Percentiles rank a stretch among this genome's conserved stretches.
phyloP scores from a whole-genome alignment of 2,329 filamentous ascomycete genomes.

The Pyrenochaeta sp. region DNA sequence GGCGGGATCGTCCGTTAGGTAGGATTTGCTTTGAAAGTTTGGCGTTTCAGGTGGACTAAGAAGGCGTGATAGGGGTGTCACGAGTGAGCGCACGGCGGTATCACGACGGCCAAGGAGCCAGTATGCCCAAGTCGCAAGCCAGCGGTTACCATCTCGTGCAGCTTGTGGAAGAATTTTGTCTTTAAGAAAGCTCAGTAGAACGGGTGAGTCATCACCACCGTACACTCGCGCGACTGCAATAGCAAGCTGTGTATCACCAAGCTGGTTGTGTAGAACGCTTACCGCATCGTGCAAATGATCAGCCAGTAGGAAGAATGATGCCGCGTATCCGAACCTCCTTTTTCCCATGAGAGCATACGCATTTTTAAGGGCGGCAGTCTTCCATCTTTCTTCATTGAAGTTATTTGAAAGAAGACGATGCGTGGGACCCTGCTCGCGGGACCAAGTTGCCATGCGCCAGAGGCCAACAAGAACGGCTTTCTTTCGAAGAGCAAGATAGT shows the following conservation, averaged over 20 bases:
- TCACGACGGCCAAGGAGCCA: constrained; percentile 86
- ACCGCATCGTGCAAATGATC: constrained; percentile 86
- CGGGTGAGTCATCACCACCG: constrained; percentile 80
- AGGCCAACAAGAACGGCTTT: constrained; percentile 89
- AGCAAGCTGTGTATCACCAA: constrained; percentile 88
- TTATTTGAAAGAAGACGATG: constrained; percentile 86
- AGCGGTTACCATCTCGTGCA: constrained; percentile 83
- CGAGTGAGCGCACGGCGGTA: constrained; percentile 82
- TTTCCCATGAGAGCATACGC: constrained; percentile 94
- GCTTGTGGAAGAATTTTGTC: constrained; percentile 82
- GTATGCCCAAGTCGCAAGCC: constrained; percentile 95
- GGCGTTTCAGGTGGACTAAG: constrained; percentile 73
- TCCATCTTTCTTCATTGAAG: constrained; percentile 87
- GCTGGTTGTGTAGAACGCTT: constrained; percentile 83
- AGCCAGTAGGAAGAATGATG: constrained; percentile 92
- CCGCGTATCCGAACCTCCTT: constrained; percentile 91
- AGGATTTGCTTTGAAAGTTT: constrained; percentile 77
- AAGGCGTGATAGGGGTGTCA: constrained; percentile 80
- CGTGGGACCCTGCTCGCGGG: constrained; percentile 84
- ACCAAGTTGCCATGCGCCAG: constrained; percentile 94
- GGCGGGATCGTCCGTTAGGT: constrained; percentile 89
- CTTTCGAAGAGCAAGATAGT: constrained; percentile 89
- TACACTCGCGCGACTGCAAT: constrained; percentile 89
- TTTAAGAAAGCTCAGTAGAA: constrained; percentile 76
- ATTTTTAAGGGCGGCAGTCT: constrained; percentile 90